These are phyloP conservation scores for Trypanosoma melophagium DNA, from an alignment of 208 protist genomes.

Conservation along the genomic window DNA sequence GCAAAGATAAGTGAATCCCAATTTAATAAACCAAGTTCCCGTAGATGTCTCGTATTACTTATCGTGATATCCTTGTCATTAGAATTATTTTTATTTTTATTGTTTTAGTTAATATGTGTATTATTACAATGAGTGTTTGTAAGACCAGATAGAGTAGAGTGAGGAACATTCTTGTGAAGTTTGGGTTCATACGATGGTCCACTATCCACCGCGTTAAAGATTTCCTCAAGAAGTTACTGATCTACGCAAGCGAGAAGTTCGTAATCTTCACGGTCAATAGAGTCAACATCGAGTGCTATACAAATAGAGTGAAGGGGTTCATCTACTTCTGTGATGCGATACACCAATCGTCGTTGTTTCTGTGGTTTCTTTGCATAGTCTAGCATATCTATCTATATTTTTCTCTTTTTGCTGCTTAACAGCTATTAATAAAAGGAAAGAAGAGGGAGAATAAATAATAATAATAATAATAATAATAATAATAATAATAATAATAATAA, in stretches of 20 bases:
- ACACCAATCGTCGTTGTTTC: background rate
- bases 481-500: no score
- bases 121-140: no score
- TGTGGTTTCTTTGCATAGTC: background rate
- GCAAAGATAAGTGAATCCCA: background rate
- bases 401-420: no score
- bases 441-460: background rate
- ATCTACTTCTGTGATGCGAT: constrained; percentile 1
- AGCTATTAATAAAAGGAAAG: no score
- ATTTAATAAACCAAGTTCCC: background rate
- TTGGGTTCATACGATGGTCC: background rate
- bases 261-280: background rate
- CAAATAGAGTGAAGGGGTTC: background rate
- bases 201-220: background rate
- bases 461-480: background rate
- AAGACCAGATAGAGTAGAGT: no score
- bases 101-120: no score
- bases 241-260: constrained; percentile 3
- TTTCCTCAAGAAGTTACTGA: background rate
- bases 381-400: no score
- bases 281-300: background rate
- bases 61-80: background rate
- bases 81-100: background rate
- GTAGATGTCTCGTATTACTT: background rate
- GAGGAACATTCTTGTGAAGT: no score